Base-by-base conservation (phyloP, 2,329 filamentous ascomycete genomes). In the Malbranchea zuffiana region DNA sequence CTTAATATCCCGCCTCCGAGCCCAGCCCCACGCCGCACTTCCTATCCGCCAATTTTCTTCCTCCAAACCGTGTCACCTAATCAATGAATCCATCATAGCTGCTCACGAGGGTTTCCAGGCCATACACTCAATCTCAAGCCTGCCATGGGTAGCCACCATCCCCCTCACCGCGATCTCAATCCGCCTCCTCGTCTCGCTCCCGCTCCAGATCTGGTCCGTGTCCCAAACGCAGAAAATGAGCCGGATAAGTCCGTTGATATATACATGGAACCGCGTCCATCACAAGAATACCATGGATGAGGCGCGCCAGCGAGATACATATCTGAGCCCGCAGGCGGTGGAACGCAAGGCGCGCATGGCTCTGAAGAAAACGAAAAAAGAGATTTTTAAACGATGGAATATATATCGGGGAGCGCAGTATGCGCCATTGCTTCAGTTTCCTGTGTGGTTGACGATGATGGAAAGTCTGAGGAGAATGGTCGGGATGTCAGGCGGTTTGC, bases 81-180 rank as follows among this genome's bases (percentile, higher is more conserved):
- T 70, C 44, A 61, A 66, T 42, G 53, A 62, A 37, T 47, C 62
- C 26, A 47, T 71, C 30, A 53, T 58, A 28, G 48, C 59, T 19
- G 63, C 69, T 2, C 64, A 70, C 44, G 52, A 55, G 33, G 49
- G 69, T 40, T 58, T 74, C 36, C 57, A 67, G 38, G 47, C 58
- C 17, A 47, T 85, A 57, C 70, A 76, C 49, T 51, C 51, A 15
- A 7, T 60, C 26, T 64, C 60, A 11, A 57, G 62, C 28, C 56
- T 75, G 2, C 62, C 72, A 37, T 78, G 73, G 73, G 67, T 56
- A 5, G 57, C 61, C 8, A 66, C 68, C 13, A 65, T 78, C 27
- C 73, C 73, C 3, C 53, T 74, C 36, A 63, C 69, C 3, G 72
- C 73, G 3, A 48, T 75, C 26, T 33, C 67, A 11, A 58, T 74